Evolutionary conservation across 2,329 filamentous ascomycete genomes (phyloP), one percentile per base, ranked within the genome.

Genomic region (Paraconiothyrium sp.): DNA sequence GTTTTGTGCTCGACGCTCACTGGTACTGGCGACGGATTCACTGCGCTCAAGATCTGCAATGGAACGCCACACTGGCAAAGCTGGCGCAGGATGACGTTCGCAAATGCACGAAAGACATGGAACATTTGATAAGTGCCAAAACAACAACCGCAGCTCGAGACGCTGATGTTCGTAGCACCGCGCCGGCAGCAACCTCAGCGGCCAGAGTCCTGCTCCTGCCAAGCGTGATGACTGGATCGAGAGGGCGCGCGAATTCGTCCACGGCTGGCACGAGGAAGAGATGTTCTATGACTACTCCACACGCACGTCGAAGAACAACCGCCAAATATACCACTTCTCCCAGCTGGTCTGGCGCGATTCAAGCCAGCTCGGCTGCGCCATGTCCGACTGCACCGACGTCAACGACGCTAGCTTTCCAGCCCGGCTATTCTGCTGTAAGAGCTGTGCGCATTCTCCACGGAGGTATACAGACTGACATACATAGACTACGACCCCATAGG

Each of bases 301-400:
- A 22, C 76, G 62, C 20, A 8, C 46, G 11, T 10, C 55, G 6
- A 47, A 69, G 59, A 75, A 65, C 35, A 65, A 71, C 14, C 61
- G 63, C n/a, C 63, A 69, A 8, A 75, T 72, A 69, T 75, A 74
- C 22, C 76, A 79, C 68, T 79, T 79, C 68, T 73, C 75, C 7
- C 77, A 79, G 69, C 66, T 79, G 65, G 76, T 79, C 54, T 79
- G 77, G 77, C 75, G 76, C 52, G 74, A 76, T 62, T 71, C 69
- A 13, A 65, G 71, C 2, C 72, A 68, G n/a, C 62, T 79, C 34
- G 77, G 77, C 41, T 79, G 77, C 60, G 76, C 77, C 46, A 44
- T 77, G 3, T 68, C 66, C 20, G 64, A 72, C 57, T 77, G 76
- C 66, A 37, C 54, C 11, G 61, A 67, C 47, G 58, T 61, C 11